Base-by-base conservation (phyloP, 805 yeast genomes). In the Candida andamanensis region DNA sequence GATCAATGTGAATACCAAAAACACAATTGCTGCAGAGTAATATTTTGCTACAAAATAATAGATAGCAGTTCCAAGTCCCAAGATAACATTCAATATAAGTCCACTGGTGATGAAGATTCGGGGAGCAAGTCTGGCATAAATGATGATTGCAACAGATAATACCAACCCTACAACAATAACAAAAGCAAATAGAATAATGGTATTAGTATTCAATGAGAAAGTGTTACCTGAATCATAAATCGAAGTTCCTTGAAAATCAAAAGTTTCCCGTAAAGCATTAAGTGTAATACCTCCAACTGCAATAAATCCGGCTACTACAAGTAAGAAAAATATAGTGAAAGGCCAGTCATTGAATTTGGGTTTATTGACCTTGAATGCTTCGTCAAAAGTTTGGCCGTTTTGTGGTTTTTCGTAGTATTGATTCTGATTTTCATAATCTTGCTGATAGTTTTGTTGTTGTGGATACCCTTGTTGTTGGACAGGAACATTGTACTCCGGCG, bases 11-110 rank as follows among this genome's bases (percentile, higher is more conserved):
- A 84, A 82, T 1, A 80, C 68, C 41, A 82, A 58, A 42, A 80
- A 81, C 22, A 80, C 86, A 39, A 84, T 65, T 2, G 86, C 95
- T 0, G 94, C 90, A 4, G 90, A 78, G 65, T 80, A 85, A 56
- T 84, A 82, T 19, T 67, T 63, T 43, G 72, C 67, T 1, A 69
- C 78, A 46, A 87, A 68, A 49, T 82, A 84, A 56, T 75, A 80
- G 44, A 87, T 78, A 4, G 86, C 75, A 5, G 94, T 78, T 12
- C 83, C 95, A 17, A 85, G 46, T 3, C 90, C 85, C 36, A 84
- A 55, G 2, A 77, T 45, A 9, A 85, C 66, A 49, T 85, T 85
- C 29, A 79, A 58, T 19, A 83, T 63, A 41, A 86, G 70, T 2
- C 94, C 84, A 16, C 76, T 56, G 33, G 72, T 69, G 44, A 86